phyloP scores from a whole-genome alignment of 139 green algal genomes.

The Pleodorina starrii region DNA sequence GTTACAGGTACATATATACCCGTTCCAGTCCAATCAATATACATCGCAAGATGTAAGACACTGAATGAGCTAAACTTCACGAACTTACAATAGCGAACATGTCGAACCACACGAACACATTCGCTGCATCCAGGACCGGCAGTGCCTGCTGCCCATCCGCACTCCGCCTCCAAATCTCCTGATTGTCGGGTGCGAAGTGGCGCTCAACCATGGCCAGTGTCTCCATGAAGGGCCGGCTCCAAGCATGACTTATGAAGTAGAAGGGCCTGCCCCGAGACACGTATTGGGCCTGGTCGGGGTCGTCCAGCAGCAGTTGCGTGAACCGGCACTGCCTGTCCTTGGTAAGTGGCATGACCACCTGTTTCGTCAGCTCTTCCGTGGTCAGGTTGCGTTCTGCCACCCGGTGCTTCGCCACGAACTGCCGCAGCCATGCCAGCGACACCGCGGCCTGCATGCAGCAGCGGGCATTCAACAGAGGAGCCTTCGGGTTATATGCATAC shows the following conservation, averaged over 20 bases:
- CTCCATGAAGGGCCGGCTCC: background rate
- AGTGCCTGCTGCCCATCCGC: background rate
- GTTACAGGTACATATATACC: background rate
- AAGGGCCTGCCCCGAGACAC: background rate
- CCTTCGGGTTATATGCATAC: too few species aligned
- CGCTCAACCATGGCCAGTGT: background rate
- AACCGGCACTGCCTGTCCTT: background rate
- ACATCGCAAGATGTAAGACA: background rate
- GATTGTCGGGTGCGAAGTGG: background rate
- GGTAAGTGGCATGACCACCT: background rate
- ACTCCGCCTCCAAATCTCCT: background rate
- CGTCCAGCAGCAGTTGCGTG: background rate
- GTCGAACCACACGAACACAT: background rate
- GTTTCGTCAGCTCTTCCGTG: background rate
- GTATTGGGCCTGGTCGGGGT: background rate
- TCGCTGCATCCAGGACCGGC: background rate
- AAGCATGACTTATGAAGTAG: conserved; percentile 4
- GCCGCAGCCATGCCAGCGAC: background rate
- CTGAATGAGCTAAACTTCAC: background rate
- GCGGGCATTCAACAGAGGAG: too few species aligned
- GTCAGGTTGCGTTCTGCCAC: background rate
- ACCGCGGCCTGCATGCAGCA: background rate
- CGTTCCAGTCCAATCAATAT: too few species aligned
- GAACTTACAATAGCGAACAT: conserved; percentile 6
- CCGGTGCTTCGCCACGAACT: background rate